These are phyloP conservation scores for Pachysandra terminalis DNA, from an alignment of 164 flowering plant genomes.

Conservation along the genomic window DNA sequence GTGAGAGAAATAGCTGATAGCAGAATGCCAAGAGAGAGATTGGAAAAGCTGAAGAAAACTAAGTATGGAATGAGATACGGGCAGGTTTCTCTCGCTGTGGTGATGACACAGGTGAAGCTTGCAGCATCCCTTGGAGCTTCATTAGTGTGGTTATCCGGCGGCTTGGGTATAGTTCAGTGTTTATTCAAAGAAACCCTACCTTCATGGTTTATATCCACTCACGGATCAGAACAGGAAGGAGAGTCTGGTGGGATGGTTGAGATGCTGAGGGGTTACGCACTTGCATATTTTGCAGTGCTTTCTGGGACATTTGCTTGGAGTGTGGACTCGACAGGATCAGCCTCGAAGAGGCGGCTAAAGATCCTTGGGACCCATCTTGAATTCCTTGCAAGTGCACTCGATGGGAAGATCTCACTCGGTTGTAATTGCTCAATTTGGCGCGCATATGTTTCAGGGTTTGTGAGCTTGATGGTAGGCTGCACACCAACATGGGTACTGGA, in stretches of 20 bases:
- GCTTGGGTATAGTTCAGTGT: slow-evolving; percentile 63
- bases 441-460: slow-evolving; percentile 71
- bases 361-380: slow-evolving; percentile 65
- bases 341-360: slow-evolving; percentile 59
- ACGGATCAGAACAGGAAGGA: slow-evolving; percentile 44
- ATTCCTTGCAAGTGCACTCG: slow-evolving; percentile 79
- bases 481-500: slow-evolving; percentile 77
- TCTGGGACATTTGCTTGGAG: slow-evolving; percentile 93
- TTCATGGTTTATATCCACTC: slow-evolving; percentile 82
- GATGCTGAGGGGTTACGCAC: slow-evolving; percentile 74
- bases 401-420: slow-evolving; percentile 86
- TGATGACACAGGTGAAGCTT: slow-evolving; percentile 71
- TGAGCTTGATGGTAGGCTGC: slow-evolving; percentile 73
- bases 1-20: slow-evolving; percentile 62
- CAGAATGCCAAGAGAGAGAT: slow-evolving; percentile 32
- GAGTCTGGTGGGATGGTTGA: slow-evolving; percentile 46
- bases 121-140: slow-evolving; percentile 89
- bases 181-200: slow-evolving; percentile 87
- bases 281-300: slow-evolving; percentile 73
- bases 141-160: slow-evolving; percentile 81
- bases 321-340: slow-evolving; percentile 55
- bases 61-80: slow-evolving; percentile 49
- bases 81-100: slow-evolving; percentile 63
- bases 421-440: slow-evolving; percentile 87
- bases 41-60: slow-evolving; percentile 42